Evolutionary conservation across 225 moss, liverwort and hornwort species (phyloP).

Genomic region (Asterella californica): DNA sequence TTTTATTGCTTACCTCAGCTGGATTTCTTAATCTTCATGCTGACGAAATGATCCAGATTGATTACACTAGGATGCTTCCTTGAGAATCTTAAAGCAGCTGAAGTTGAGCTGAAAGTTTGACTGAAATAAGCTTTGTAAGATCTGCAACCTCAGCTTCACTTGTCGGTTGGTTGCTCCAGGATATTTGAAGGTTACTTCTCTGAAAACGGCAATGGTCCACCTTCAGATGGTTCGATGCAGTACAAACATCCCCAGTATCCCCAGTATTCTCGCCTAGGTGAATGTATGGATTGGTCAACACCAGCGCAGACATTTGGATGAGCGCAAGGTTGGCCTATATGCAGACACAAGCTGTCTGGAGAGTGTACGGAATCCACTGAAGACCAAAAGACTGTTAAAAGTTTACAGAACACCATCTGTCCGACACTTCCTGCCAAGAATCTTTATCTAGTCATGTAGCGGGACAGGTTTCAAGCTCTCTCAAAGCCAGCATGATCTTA

Average conservation of each 20-base stretch:
- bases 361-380: not conserved
- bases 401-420: not conserved
- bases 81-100: not conserved
- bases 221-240: not conserved
- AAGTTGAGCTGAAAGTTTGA: not conserved
- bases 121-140: too few relatives aligned
- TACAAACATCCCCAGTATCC: not conserved
- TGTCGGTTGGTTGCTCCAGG: not conserved
- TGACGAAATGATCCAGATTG: not conserved
- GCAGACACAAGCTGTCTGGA: not conserved
- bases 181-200: not conserved
- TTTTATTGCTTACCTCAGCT: too few relatives aligned
- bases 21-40: too few relatives aligned
- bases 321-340: not conserved
- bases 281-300: not conserved
- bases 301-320: not conserved
- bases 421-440: not conserved
- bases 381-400: not conserved
- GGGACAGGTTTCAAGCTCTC: not conserved
- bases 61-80: not conserved
- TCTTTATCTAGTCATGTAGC: not conserved
- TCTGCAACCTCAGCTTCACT: not conserved
- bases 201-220: too few relatives aligned
- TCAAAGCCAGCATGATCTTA: not conserved
- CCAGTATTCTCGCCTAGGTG: not conserved